These are phyloP conservation scores for Megacollybia marginata DNA, from an alignment of 768 basidiomycete species.

Conservation along the genomic window DNA sequence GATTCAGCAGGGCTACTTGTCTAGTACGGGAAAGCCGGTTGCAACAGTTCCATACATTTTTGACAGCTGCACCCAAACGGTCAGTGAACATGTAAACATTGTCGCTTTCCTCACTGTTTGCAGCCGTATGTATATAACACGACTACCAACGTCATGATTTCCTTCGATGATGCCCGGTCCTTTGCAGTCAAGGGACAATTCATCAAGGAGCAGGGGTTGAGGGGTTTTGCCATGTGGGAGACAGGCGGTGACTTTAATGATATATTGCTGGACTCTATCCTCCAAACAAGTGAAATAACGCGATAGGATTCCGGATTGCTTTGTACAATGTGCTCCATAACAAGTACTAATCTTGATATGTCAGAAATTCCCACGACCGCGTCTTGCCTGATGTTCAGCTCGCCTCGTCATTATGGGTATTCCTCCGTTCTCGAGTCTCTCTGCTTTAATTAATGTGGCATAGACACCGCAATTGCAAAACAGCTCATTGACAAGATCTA, in stretches of 20 bases:
- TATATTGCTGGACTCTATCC: slow-evolving; percentile 36
- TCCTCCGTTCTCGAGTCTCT: no score
- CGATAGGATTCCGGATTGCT: no score
- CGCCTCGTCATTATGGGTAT: no score
- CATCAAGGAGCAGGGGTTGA: slow-evolving; percentile 41
- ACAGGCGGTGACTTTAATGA: slow-evolving; percentile 56
- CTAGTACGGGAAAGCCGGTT: slow-evolving; percentile 37
- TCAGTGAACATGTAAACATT: slow-evolving; percentile 23
- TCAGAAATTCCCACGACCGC: no score
- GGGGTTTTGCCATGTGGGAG: slow-evolving; percentile 70
- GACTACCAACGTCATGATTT: slow-evolving; percentile 36
- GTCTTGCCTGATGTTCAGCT: no score
- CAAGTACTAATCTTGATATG: no score
- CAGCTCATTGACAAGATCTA: slow-evolving; percentile 91
- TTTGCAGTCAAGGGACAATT: slow-evolving; percentile 49
- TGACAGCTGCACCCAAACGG: slow-evolving; percentile 69
- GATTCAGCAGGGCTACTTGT: slow-evolving; percentile 49
- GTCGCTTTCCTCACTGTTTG: neutral
- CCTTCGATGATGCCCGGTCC: slow-evolving; percentile 40
- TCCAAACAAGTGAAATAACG: no score
- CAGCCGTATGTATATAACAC: slow-evolving; percentile 41
- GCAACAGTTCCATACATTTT: slow-evolving; percentile 43
- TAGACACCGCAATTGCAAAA: slow-evolving; percentile 69
- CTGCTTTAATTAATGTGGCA: neutral
- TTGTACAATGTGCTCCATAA: no score